Conservation (phyloP, 108 stramenopile species). For the Cyclotella kingstonii region DNA sequence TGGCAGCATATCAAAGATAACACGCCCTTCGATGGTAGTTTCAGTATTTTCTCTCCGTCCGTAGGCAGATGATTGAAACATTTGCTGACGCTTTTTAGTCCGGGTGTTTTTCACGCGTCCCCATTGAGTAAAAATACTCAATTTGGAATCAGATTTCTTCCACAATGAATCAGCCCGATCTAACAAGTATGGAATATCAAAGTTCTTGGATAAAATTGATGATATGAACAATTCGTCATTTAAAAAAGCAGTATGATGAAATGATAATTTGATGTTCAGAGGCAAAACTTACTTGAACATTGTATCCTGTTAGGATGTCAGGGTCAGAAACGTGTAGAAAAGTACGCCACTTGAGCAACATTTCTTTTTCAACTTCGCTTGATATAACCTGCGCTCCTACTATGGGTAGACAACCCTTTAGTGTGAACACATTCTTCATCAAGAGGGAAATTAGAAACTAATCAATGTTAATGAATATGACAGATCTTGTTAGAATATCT, state of each 20-base stretch:
- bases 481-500: not conserved
- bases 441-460: not conserved
- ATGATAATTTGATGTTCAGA: not conserved
- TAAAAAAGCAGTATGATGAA: not conserved
- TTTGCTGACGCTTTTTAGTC: constrained; percentile 93
- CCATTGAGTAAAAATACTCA: constrained; percentile 79
- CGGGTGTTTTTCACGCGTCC: constrained; percentile 82
- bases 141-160: constrained; percentile 40
- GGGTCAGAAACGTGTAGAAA: constrained; percentile 93
- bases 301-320: constrained; percentile 97
- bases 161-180: constrained; percentile 90
- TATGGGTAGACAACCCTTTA: constrained; percentile 96
- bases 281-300: constrained; percentile 54
- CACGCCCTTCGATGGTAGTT: constrained; percentile 94
- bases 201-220: constrained; percentile 70
- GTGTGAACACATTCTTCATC: constrained; percentile 87
- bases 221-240: not conserved
- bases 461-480: not conserved
- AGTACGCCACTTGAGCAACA: constrained; percentile 90
- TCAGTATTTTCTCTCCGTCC: constrained; percentile 96
- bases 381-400: constrained; percentile 97
- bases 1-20: constrained; percentile 99
- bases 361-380: constrained; percentile 89
- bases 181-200: constrained; percentile 98
- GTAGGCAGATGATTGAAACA: constrained; percentile 95